Base-by-base conservation (phyloP, 805 yeast genomes). In the Pichia heedii region DNA sequence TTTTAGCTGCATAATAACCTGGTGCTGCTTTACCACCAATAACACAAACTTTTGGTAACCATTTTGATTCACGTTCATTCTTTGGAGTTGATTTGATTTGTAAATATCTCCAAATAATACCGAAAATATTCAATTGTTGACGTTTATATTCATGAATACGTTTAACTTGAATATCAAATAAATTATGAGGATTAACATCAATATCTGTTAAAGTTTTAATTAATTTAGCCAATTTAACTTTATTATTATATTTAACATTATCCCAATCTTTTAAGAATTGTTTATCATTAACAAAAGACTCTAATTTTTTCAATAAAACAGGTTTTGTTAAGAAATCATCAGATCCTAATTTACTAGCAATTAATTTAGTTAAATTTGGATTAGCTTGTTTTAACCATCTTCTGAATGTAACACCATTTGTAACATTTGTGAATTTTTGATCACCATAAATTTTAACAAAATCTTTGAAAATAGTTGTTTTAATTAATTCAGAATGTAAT, bases 21-120 rank as follows among this genome's bases (percentile, higher is more conserved):
- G 97, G 97, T 11, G 97, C 97, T 47, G 94, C 84, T 66, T 89
- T 88, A 60, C 97, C 97, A 52, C 97, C 97, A 63, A 89, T 79
- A 48, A 88, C 75, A 36, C 79, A 74, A 44, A 84, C 93, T 58
- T 82, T 84, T 47, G 96, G 81, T 46, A 77, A 74, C 61, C 73
- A 78, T 56, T 76, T 74, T 49, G 62, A 55, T 37, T 71, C 68
- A 56, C 83, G 70, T 64, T 86, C 82, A 44, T 74, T 75, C 10
- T 73, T 68, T 30, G 85, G 65, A 50, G 85, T 69, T 38, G 74
- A 68, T 67, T 87, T 87, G 63, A 88, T 80, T 50, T 74, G 71
- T 49, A 89, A 66, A 62, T 89, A 88, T 55, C 96, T 73, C 70
- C 81, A 71, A 56, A 89, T 85, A 22, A 84, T 85, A 50, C 96